phyloP scores from a whole-genome alignment of 805 yeast genomes.

The Ogataea nonfermentans region DNA sequence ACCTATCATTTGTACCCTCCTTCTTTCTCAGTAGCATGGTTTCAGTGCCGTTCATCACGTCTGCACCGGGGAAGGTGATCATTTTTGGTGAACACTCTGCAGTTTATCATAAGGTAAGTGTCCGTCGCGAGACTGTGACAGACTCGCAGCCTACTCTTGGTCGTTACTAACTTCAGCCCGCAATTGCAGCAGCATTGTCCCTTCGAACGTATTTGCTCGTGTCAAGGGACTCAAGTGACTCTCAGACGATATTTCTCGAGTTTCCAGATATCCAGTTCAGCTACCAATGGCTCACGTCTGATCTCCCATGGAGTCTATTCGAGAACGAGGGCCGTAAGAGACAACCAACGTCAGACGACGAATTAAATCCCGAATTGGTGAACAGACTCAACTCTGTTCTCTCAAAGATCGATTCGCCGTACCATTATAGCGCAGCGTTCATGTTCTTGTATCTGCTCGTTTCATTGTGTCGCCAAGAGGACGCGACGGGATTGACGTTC shows the following conservation, averaged over 20 bases:
- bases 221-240: conserved; percentile 39
- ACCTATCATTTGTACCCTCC: not conserved
- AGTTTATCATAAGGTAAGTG: conserved; percentile 67
- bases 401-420: conserved; percentile 45
- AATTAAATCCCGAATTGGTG: conserved; percentile 58
- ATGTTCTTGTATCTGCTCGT: conserved; percentile 79
- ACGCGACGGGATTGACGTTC: conserved; percentile 53
- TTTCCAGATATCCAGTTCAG: conserved; percentile 80
- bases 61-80: conserved; percentile 97
- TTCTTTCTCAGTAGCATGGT: conserved; percentile 4
- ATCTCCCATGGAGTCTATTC: conserved; percentile 58
- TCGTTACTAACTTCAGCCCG: conserved; percentile 47
- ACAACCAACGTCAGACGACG: conserved; percentile 43
- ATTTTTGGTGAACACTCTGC: conserved; percentile 97
- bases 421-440: conserved; percentile 75
- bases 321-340: conserved; percentile 24
- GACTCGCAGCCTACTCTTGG: conserved; percentile 1
- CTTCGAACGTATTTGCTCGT: conserved; percentile 80
- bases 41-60: conserved; percentile 61
- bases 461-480: conserved; percentile 47
- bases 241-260: conserved; percentile 54
- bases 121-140: not conserved
- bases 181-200: conserved; percentile 92
- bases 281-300: conserved; percentile 58
- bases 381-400: conserved; percentile 46